A percentile compares a stretch with the other conserved stretches of the same genome.
Evolutionary conservation across 2,329 filamentous ascomycete genomes (phyloP).

Genomic region (Penicillium sp.): DNA sequence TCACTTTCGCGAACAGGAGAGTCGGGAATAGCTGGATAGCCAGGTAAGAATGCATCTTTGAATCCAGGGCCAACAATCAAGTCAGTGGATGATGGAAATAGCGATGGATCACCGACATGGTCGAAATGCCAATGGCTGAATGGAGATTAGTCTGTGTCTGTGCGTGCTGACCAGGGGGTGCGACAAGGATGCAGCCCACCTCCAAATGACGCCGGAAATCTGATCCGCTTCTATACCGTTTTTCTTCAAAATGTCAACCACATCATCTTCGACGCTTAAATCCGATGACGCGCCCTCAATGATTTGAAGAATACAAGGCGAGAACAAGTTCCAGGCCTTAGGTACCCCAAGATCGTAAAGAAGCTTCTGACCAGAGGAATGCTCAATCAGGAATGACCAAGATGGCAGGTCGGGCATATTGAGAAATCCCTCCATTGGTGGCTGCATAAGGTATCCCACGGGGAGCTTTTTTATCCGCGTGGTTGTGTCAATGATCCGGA

Average conservation of each 20-base stretch:
- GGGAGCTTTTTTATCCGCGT: slow-evolving; percentile 1
- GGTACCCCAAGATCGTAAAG: slow-evolving; percentile 53
- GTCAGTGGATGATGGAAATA: slow-evolving; percentile 45
- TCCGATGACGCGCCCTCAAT: neutral
- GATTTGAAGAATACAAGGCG: slow-evolving; percentile 21
- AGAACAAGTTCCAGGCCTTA: slow-evolving; percentile 49
- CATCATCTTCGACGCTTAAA: slow-evolving; percentile 5
- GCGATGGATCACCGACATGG: slow-evolving; percentile 47
- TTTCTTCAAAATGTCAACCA: slow-evolving; percentile 5
- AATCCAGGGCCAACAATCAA: slow-evolving; percentile 54
- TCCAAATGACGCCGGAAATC: slow-evolving; percentile 11
- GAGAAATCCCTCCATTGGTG: slow-evolving; percentile 2
- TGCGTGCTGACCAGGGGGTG: neutral
- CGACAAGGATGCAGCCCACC: neutral
- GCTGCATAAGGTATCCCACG: slow-evolving; percentile 9
- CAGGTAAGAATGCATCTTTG: slow-evolving; percentile 45
- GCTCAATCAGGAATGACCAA: slow-evolving; percentile 27
- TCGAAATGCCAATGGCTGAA: slow-evolving; percentile 41
- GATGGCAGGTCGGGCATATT: slow-evolving; percentile 4
- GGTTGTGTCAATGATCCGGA: slow-evolving; percentile 17
- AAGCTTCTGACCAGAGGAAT: slow-evolving; percentile 39
- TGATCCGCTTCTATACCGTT: neutral
- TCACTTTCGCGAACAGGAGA: slow-evolving; percentile 44
- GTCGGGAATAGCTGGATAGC: slow-evolving; percentile 46
- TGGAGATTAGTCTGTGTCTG: neutral